phyloP scores from a whole-genome alignment of 176 grass and related monocot genomes.

The Eremochloa ophiuroides region DNA sequence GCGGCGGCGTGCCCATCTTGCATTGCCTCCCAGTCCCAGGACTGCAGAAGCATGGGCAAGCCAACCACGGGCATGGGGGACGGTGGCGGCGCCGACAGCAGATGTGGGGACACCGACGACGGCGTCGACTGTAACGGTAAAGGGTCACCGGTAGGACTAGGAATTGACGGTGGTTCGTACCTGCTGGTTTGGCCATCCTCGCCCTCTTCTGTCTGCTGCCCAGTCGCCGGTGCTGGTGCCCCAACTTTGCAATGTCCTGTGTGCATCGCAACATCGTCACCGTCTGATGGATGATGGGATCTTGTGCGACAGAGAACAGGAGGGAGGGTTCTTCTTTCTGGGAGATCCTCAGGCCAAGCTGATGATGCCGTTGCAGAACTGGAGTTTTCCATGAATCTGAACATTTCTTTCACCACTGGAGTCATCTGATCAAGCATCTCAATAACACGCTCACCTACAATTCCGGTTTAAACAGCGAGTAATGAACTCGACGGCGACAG shows the following conservation, averaged over 20 bases:
- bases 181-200: background rate
- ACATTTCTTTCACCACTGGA: constrained; percentile 29
- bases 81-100: constrained; percentile 31
- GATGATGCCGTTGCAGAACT: background rate
- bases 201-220: background rate
- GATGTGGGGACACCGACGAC: background rate
- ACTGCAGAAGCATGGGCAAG: constrained; percentile 24
- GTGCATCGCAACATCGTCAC: background rate
- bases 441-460: constrained; percentile 27
- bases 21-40: background rate
- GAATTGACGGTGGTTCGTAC: constrained; percentile 2
- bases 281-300: background rate
- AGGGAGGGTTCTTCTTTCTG: constrained; percentile 21
- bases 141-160: background rate
- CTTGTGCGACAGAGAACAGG: constrained; percentile 26
- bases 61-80: constrained; percentile 22
- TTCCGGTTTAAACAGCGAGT: background rate
- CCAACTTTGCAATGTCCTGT: background rate
- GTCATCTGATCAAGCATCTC: constrained; percentile 36
- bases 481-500: background rate
- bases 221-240: too few species aligned
- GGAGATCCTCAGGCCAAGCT: background rate
- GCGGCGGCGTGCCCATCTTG: background rate
- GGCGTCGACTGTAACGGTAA: background rate
- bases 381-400: constrained; percentile 23